Evolutionary conservation across 768 basidiomycete species (phyloP).

Genomic region (Trametes cubensis): DNA sequence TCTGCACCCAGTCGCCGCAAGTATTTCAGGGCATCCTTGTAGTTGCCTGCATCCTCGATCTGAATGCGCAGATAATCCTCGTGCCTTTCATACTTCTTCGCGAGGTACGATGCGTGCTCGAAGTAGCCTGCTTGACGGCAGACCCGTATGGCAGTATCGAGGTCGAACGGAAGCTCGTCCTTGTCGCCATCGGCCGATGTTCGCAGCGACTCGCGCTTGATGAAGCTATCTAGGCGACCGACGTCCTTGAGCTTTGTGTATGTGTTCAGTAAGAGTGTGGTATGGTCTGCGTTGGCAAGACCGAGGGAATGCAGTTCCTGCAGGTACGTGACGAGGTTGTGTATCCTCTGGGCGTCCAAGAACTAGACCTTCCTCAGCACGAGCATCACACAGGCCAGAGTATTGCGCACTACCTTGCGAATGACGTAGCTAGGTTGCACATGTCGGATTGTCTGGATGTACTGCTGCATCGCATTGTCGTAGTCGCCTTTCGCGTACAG

Average conservation of each 20-base stretch:
- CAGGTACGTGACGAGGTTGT: conserved; percentile 92
- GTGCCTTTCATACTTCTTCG: conserved; percentile 87
- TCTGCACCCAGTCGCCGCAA: conserved; percentile 76
- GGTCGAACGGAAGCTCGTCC: conserved; percentile 89
- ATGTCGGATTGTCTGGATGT: conserved; percentile 84
- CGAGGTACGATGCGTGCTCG: conserved; percentile 91
- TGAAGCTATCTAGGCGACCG: conserved; percentile 83
- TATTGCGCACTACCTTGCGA: conserved; percentile 67
- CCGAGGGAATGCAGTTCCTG: conserved; percentile 91
- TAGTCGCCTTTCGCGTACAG: conserved; percentile 90
- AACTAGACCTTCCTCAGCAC: conserved; percentile 55
- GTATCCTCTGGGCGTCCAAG: conserved; percentile 93
- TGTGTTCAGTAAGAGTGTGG: conserved; percentile 93
- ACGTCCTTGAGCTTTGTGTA: conserved; percentile 97
- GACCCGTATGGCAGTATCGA: conserved; percentile 95
- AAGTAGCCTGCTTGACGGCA: conserved; percentile 97
- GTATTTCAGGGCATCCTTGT: conserved; percentile 79
- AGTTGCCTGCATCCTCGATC: conserved; percentile 89
- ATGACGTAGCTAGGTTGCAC: conserved; percentile 96
- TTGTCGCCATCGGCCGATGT: conserved; percentile 43
- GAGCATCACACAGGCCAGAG: not conserved
- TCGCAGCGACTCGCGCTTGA: conserved; percentile 79
- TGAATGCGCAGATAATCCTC: conserved; percentile 93
- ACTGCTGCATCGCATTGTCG: conserved; percentile 92
- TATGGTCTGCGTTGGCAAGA: conserved; percentile 94